Evolutionary conservation across 2,329 filamentous ascomycete genomes (phyloP), one percentile per base, ranked within the genome.

Genomic region (Calonectria honghensis): DNA sequence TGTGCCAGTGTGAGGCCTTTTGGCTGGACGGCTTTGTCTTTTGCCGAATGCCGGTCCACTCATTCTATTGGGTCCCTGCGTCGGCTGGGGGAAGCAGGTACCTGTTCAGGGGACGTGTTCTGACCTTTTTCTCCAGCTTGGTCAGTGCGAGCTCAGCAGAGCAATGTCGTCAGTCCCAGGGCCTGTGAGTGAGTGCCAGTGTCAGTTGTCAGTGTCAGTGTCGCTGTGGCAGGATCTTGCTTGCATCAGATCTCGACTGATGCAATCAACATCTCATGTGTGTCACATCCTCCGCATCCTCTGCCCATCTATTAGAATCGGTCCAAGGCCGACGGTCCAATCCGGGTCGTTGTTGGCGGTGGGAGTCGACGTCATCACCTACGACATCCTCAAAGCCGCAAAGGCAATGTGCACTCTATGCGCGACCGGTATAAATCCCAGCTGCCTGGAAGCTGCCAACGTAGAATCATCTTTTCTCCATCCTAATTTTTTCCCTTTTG

Each of bases 291-390:
- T 57, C 27, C 65, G 68, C 35, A 51, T 75, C 54, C 48, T 73
- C 41, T 51, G 13, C 27, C 39, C 37, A 29, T 41, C 20, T 32
- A 68, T 39, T 31, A 13, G 45, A 52, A 29, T 71, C 65, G 51
- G 75, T 72, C 65, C 65, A 52, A 35, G 64, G 67, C 64, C 67
- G 50, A 61, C 52, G 77, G 75, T 29, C 77, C 77, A 79, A 79
- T 79, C 76, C 66, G 67, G 66, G 71, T 35, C 57, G 37, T 48
- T 50, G 39, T 24, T 35, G 35, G 27, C 70, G 73, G 79, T 80
- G 79, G 79, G 79, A 81, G 79, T 76, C 79, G 73, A 80, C 79
- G 79, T 80, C 79, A 80, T 80, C 78, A 73, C 73, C 75, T 75
- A 71, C 59, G 68, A 73, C 73, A 65, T 48, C 27, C 61, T 65